Conservation (phyloP, 2,329 filamentous ascomycete genomes). For the Penicillium expansum region DNA sequence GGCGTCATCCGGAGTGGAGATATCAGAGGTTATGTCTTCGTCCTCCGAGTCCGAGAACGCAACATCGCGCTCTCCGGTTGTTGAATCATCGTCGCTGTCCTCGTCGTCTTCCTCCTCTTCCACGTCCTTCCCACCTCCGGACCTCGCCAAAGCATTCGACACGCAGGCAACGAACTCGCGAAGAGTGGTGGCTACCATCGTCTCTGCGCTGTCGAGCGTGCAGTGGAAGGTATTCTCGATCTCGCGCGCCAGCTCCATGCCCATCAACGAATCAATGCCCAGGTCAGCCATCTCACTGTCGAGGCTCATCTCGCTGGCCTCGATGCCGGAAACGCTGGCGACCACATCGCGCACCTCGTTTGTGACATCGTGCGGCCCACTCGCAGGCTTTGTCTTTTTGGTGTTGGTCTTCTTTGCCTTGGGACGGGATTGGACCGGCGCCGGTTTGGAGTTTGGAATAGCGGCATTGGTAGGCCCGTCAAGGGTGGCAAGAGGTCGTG, state of each 20-base stretch:
- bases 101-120: too few relatives aligned
- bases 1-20: too few relatives aligned
- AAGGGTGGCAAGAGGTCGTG: too few relatives aligned
- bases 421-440: too few relatives aligned
- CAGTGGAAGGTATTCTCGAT: neutral
- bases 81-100: too few relatives aligned
- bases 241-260: neutral
- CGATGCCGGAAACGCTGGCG: neutral
- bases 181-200: neutral
- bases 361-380: neutral
- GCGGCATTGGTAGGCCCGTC: neutral
- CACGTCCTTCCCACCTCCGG: too few relatives aligned
- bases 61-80: too few relatives aligned
- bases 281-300: neutral
- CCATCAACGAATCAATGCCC: neutral
- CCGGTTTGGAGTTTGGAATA: too few relatives aligned
- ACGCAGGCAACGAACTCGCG: neutral
- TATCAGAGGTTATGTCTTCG: too few relatives aligned
- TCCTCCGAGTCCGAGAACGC: too few relatives aligned
- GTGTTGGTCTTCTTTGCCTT: too few relatives aligned
- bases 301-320: neutral
- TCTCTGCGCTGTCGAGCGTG: neutral
- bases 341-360: neutral
- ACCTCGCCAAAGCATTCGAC: neutral
- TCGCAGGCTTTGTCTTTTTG: too few relatives aligned